Evolutionary conservation across 331 rosid genomes (phyloP), one percentile per base, ranked within the genome.

Genomic region (Rosa hybrid): DNA sequence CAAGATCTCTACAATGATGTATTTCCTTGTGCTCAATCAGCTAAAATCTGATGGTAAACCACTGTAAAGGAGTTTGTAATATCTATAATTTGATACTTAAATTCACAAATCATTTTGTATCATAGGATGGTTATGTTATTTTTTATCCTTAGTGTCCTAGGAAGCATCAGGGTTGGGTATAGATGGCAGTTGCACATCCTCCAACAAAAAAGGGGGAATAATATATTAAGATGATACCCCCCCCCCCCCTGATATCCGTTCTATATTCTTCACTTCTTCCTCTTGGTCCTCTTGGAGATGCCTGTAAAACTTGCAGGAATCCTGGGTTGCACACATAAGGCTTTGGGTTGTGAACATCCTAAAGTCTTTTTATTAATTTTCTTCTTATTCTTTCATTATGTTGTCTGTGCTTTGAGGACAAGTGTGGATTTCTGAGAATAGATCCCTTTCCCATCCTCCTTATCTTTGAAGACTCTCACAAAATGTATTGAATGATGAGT

Each of bases 131-230:
- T 48, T 71, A 8, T 34, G 5, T 71, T 48, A 49, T 25, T 48
- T 72, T 3, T 41, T n/a, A 72, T 53, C 76, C 23, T 75, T 7
- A 75, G 16, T 59, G 54, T 21, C 64, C 56, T 59, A 44, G 70
- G 65, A 44, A 62, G 45, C 27, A 76, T 76, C 57, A 23, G 41
- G 67, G 42, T 45, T 44, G 25, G 45, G 68, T 39, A 60, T 44
- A 44, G 45, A 16, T 21, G 9, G 38, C 44, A 76, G 44, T 76
- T 44, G n/a, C 30, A 25, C 44, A 23, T 48, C 56, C 4, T 1
- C 62, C 70, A 23, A 11, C 7, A 38, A 12, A 8, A 75, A 63
- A 11, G 16, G 63, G n/a, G 69, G 69, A 57, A 56, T 56, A 12
- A 65, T 13, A 23, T 71, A 50, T 18, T 50, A 30, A 72, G 77